These are phyloP conservation scores for Termitomyces sp. DNA, from an alignment of 1,284 basidiomycete species.

Conservation along the genomic window DNA sequence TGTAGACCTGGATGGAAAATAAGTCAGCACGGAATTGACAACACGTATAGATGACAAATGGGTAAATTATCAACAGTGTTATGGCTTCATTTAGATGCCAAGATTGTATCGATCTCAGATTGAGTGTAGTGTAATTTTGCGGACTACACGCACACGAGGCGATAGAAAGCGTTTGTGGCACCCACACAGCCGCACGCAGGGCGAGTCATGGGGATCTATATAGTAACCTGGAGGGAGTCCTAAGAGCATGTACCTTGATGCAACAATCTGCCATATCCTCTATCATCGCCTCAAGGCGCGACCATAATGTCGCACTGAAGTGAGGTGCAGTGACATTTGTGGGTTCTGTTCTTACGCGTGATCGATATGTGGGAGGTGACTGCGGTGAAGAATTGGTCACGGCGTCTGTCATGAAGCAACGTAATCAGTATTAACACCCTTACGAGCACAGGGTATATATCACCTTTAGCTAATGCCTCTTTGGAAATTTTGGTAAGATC, in stretches of 20 bases:
- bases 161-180: slow-evolving; percentile 11
- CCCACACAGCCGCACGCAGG: slow-evolving; percentile 2
- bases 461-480: slow-evolving; percentile 76
- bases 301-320: slow-evolving; percentile 81
- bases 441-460: slow-evolving; percentile 3
- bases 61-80: not conserved
- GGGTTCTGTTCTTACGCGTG: slow-evolving; percentile 79
- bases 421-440: not conserved
- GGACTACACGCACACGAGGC: slow-evolving; percentile 10
- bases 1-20: slow-evolving; percentile 65
- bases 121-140: not conserved
- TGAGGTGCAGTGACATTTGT: slow-evolving; percentile 78
- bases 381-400: slow-evolving; percentile 28
- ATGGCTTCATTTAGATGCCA: not conserved
- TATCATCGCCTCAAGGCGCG: slow-evolving; percentile 74
- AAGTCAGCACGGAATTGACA: not conserved
- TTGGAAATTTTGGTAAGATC: slow-evolving; percentile 83
- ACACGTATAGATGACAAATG: not conserved
- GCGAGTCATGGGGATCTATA: slow-evolving; percentile 2
- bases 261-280: slow-evolving; percentile 90
- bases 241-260: slow-evolving; percentile 59
- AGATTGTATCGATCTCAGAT: slow-evolving; percentile 2
- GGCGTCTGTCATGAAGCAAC: slow-evolving; percentile 30
- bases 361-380: slow-evolving; percentile 58
- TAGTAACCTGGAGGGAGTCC: not conserved